Percentiles rank a stretch among this genome's conserved stretches.
phyloP scores from a whole-genome alignment of 169 alveolate species.

The Babesia bigemina region DNA sequence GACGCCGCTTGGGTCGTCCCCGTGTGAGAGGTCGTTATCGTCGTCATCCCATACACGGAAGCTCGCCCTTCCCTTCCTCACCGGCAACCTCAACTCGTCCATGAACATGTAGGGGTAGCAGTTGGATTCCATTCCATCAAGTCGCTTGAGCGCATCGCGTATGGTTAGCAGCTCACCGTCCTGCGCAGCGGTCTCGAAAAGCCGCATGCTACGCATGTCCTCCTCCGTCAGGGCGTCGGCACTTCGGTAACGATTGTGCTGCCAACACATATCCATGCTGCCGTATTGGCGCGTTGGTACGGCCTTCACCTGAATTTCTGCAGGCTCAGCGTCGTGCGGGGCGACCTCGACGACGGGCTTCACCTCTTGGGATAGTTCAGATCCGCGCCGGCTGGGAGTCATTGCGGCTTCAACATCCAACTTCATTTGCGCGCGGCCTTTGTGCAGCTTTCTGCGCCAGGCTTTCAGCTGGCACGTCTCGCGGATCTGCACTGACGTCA shows the following conservation, averaged over 20 bases:
- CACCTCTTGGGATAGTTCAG: not conserved
- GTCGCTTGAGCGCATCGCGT: slow-evolving; percentile 4
- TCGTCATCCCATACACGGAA: slow-evolving; percentile 15
- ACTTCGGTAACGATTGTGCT: slow-evolving; percentile 11
- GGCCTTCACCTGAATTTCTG: not conserved
- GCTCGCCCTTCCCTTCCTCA: not conserved
- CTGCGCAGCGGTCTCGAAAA: slow-evolving; percentile 23
- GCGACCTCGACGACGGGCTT: not conserved
- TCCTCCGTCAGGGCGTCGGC: slow-evolving; percentile 2
- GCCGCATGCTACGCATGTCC: slow-evolving; percentile 5
- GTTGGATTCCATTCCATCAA: not conserved
- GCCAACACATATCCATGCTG: slow-evolving; percentile 26
- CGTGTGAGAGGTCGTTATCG: slow-evolving; percentile 1
- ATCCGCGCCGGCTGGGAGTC: not conserved
- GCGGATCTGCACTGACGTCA: slow-evolving; percentile 64
- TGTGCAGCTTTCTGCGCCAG: slow-evolving; percentile 59
- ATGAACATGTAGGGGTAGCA: slow-evolving; percentile 17
- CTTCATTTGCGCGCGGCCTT: slow-evolving; percentile 41
- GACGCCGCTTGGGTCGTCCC: not conserved
- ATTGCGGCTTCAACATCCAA: slow-evolving; percentile 24
- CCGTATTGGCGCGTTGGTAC: not conserved
- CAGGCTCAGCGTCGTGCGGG: not conserved
- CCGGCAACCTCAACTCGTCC: slow-evolving; percentile 9
- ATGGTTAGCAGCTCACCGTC: not conserved
- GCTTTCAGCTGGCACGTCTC: slow-evolving; percentile 64